Conservation (phyloP, 2,329 filamentous ascomycete genomes). For the Pleomassaria siparia region DNA sequence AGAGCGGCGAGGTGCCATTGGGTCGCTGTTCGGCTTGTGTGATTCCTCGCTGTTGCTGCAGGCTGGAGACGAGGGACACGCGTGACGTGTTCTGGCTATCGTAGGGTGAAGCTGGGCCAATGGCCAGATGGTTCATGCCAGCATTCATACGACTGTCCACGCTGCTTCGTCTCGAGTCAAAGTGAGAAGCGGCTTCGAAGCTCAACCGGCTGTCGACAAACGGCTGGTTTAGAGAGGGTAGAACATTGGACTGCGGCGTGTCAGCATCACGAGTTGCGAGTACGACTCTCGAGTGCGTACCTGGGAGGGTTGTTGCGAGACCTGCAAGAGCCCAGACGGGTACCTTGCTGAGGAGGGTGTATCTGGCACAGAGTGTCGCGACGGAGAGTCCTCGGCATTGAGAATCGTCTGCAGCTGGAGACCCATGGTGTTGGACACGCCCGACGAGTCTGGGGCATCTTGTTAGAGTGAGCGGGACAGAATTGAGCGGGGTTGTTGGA, state of each 20-base stretch:
- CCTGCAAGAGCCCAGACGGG: constrained; percentile 30
- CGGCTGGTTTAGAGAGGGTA: constrained; percentile 61
- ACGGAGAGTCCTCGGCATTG: constrained; percentile 53
- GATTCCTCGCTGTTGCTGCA: constrained; percentile 62
- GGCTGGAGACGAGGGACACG: constrained; percentile 70
- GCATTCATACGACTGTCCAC: constrained; percentile 79
- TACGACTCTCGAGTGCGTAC: constrained; percentile 18
- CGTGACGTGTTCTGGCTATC: constrained; percentile 76
- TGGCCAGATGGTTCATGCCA: constrained; percentile 67
- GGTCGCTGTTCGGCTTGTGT: constrained; percentile 39
- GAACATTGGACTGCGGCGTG: constrained; percentile 34
- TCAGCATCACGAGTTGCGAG: constrained; percentile 26
- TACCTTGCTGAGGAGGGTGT: constrained; percentile 45
- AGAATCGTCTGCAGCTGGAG: constrained; percentile 54
- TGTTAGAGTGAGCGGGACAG: constrained; percentile 9
- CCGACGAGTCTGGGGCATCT: constrained; percentile 40
- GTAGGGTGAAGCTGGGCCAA: constrained; percentile 70
- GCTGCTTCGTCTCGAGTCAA: constrained; percentile 70
- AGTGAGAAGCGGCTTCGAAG: constrained; percentile 52
- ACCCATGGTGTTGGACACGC: constrained; percentile 48
- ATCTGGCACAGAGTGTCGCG: constrained; percentile 45
- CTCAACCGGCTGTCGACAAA: constrained; percentile 52
- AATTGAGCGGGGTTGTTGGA: not conserved
- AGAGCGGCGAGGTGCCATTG: constrained; percentile 50
- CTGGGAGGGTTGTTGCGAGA: no score